Base-by-base conservation (phyloP, 208 protist species). In the Blechomonas ayalai region DNA sequence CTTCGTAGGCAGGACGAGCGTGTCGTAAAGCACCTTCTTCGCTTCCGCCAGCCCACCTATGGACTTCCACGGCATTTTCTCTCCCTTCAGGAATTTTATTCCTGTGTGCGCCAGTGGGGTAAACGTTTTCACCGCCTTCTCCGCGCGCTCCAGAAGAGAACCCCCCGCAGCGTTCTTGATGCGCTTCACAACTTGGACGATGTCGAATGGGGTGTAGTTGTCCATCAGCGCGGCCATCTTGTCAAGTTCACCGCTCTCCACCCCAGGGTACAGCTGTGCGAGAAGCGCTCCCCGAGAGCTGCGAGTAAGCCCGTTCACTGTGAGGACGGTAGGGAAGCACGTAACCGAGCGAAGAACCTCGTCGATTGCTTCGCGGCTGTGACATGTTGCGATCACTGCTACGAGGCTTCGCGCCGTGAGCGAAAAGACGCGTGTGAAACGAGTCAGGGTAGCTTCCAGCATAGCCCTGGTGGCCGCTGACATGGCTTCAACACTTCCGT, bases 11-110 rank as follows among this genome's bases (percentile, higher is more conserved):
- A 97, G 67, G 34, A 97, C 82, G 27, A 98, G 82, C 18, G 92
- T 96, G 59, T 97, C 93, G 57, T 94, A 81, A 23, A 98, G 77
- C 28, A 89, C 78, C 57, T 86, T 80, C 67, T 97, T 97, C n/a
- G 92, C 95, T 41, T 85, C 72, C 15, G 45, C 67, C 23, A 97
- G 67, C 7, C 96, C 96, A 19, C 92, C 93, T 45, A 97, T 89
- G 59, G 67, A 75, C 33, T 82, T 70, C 70, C 82, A 89, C 33
- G 65, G 67, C 23, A 65, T 42, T 58, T 75, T 81, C 32, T 77
- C 72, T 13, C 72, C 75, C 28, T 79, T 71, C 9, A 90, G 61
- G 58, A 93, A 90, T 33, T 49, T 78, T 40, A 90, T 86, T 23
- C 80, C 84, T 23, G 74, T 78, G 64, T 93, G 84, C 37, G 84